Conservation (phyloP, 163 green algal species). For the Volvox carteri region DNA sequence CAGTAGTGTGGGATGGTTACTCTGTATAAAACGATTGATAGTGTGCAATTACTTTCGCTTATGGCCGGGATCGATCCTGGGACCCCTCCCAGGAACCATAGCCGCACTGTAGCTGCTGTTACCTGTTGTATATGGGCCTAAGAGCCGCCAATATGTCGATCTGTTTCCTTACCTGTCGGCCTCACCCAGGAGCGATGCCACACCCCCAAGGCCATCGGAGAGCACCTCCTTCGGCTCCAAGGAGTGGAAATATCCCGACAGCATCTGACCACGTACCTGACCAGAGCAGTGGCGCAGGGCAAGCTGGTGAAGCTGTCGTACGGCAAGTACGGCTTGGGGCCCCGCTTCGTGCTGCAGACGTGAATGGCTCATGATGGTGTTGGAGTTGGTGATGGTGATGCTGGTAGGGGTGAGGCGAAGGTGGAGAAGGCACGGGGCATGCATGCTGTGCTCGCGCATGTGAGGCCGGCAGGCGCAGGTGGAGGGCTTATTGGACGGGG, state of each 20-base stretch:
- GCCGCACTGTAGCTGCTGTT: no score
- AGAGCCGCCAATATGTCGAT: neutral
- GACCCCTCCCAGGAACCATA: no score
- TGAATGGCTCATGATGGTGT: neutral
- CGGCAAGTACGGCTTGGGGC: slow-evolving; percentile 9
- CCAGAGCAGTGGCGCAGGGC: neutral
- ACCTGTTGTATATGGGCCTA: no score
- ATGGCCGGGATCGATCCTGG: no score
- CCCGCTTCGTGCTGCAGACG: neutral
- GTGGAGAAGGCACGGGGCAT: neutral
- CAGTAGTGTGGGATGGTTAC: neutral
- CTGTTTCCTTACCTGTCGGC: neutral
- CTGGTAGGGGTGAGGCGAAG: neutral
- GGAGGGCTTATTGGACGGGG: no score
- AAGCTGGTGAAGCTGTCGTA: slow-evolving; percentile 12
- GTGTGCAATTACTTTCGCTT: neutral
- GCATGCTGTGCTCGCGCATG: no score
- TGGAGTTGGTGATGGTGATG: neutral
- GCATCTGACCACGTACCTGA: slow-evolving; percentile 29
- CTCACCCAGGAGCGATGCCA: slow-evolving; percentile 23
- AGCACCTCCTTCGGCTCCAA: neutral
- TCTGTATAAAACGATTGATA: neutral
- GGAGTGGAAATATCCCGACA: neutral
- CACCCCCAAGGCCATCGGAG: neutral
- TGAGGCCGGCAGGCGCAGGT: no score